phyloP scores from a whole-genome alignment of 2,329 filamentous ascomycete genomes.

The Kalaharituber pfeilii region DNA sequence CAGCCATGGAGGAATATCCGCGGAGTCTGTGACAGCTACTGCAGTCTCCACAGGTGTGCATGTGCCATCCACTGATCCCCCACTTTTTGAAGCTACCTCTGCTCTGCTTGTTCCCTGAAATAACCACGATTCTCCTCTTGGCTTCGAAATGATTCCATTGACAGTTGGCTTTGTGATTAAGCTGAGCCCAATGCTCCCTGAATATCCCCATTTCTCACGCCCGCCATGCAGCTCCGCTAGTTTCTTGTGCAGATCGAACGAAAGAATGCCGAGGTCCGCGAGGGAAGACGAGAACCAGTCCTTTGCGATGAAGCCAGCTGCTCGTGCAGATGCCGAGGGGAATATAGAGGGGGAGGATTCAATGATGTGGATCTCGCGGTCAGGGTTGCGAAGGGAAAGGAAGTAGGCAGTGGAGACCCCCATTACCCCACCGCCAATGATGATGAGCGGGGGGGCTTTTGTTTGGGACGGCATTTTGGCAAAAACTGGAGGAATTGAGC shows the following conservation, averaged over 20 bases:
- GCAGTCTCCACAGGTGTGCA: neutral
- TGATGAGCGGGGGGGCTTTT: conserved; percentile 35
- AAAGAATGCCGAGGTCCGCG: conserved; percentile 44
- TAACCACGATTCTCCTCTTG: conserved; percentile 47
- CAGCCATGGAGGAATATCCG: neutral
- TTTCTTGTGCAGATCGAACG: conserved; percentile 48
- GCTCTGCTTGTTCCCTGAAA: conserved; percentile 45
- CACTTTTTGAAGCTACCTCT: conserved; percentile 30
- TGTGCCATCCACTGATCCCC: conserved; percentile 8
- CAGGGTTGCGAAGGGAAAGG: conserved; percentile 34
- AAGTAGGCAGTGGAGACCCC: conserved; percentile 57
- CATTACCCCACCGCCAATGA: conserved; percentile 53
- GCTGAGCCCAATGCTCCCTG: conserved; percentile 41
- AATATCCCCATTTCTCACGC: conserved; percentile 35
- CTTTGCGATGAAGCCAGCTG: conserved; percentile 54
- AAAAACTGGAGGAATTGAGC: too few relatives aligned
- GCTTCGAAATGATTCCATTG: conserved; percentile 24
- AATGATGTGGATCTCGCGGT: conserved; percentile 37
- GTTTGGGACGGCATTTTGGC: neutral
- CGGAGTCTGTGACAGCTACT: neutral
- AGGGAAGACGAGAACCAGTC: conserved; percentile 51
- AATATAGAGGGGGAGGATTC: conserved; percentile 46
- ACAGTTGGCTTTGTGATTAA: conserved; percentile 28
- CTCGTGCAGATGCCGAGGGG: conserved; percentile 54
- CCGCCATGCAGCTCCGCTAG: conserved; percentile 46